Evolutionary conservation across 192 early-diverging fungal genomes (phyloP).

Genomic region (Spizellomyces punctatus): DNA sequence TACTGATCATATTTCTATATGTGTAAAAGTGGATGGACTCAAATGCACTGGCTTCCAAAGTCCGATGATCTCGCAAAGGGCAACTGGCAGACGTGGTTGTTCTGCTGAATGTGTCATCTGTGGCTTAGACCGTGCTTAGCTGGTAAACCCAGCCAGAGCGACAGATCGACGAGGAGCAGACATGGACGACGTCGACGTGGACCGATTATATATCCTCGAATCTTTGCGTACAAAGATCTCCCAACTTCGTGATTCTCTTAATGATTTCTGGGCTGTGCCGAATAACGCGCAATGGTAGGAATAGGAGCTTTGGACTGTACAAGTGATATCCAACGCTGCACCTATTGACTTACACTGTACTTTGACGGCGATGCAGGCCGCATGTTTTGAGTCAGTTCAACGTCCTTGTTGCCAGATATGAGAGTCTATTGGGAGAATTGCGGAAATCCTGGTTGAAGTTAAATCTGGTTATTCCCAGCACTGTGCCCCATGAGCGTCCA

Average conservation of each 20-base stretch:
- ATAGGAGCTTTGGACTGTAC: not conserved
- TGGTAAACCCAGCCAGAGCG: too few relatives aligned
- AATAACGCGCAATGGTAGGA: conserved; percentile 17
- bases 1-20: too few relatives aligned
- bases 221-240: conserved; percentile 1
- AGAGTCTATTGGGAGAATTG: conserved; percentile 23
- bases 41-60: too few relatives aligned
- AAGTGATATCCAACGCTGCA: not conserved
- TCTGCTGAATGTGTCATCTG: too few relatives aligned
- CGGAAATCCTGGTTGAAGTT: conserved; percentile 13
- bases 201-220: conserved; percentile 18
- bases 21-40: too few relatives aligned
- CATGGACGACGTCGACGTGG: conserved; percentile 8
- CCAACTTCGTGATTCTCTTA: conserved; percentile 17
- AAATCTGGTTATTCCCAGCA: conserved; percentile 12
- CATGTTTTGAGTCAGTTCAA: conserved; percentile 21
- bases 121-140: too few relatives aligned
- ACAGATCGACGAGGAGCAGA: too few relatives aligned
- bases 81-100: too few relatives aligned
- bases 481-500: conserved; percentile 12
- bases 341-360: not conserved
- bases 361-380: conserved; percentile 8
- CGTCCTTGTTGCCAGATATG: conserved; percentile 22
- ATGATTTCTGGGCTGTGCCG: conserved; percentile 15
- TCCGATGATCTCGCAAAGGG: too few relatives aligned